These are phyloP conservation scores for Guillardia theta DNA, from an alignment of 78 protist species.

Conservation along the genomic window DNA sequence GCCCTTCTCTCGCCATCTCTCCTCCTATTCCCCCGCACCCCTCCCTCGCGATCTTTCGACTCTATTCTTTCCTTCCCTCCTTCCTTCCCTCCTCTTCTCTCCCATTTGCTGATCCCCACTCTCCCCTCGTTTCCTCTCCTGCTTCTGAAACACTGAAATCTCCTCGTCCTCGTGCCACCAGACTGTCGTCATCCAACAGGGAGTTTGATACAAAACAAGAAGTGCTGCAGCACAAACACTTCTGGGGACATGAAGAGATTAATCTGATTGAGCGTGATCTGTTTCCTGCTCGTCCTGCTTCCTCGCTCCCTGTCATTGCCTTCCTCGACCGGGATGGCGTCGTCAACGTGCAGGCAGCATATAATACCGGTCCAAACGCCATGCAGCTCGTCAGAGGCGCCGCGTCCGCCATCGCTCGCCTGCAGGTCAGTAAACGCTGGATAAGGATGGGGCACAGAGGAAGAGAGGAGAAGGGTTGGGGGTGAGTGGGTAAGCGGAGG, in stretches of 20 bases:
- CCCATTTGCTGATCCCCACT: not conserved
- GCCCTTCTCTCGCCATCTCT: not conserved
- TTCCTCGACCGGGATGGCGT: no score
- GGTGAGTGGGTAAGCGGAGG: no score
- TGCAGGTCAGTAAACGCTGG: no score
- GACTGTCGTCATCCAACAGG: not conserved
- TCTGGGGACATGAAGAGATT: not conserved
- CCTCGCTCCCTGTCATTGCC: no score
- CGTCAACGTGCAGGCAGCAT: not conserved
- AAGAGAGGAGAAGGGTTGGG: no score
- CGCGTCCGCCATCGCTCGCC: no score
- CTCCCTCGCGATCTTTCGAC: not conserved
- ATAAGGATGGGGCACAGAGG: no score
- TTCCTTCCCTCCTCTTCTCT: not conserved
- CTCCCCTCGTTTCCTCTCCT: not conserved
- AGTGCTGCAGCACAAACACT: not conserved
- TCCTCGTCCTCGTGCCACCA: not conserved
- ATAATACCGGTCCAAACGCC: not conserved
- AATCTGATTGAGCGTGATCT: no score
- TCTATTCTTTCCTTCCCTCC: not conserved
- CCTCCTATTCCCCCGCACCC: not conserved
- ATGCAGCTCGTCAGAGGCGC: no score
- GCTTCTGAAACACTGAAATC: not conserved
- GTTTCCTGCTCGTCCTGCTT: no score
- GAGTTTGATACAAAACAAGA: not conserved